phyloP scores from a whole-genome alignment of 208 protist species.

The Histomonas meleagridis region DNA sequence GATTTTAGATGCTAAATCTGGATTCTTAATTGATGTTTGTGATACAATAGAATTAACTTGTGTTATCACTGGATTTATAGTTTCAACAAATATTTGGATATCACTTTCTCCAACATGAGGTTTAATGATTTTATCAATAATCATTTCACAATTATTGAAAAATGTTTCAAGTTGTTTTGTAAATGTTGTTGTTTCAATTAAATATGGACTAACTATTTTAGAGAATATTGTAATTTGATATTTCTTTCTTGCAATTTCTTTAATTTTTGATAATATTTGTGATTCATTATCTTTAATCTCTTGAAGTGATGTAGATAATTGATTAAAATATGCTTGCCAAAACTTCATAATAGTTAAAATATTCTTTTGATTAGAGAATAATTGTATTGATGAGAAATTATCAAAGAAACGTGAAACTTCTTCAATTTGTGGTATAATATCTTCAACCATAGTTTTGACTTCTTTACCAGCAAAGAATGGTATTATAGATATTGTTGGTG shows the following conservation, averaged over 20 bases:
- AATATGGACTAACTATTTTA: neutral
- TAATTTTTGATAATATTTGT: neutral
- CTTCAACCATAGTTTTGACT: neutral
- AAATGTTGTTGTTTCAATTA: neutral
- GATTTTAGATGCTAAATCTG: neutral
- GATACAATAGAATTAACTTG: neutral
- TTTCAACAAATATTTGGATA: neutral
- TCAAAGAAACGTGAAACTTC: neutral
- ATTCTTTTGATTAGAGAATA: neutral
- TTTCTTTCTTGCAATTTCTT: neutral
- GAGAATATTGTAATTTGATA: neutral
- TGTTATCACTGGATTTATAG: neutral
- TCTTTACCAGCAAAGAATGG: constrained; percentile 18
- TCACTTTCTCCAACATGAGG: neutral
- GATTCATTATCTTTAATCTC: neutral
- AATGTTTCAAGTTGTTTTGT: neutral
- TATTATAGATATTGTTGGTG: neutral
- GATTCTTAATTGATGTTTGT: neutral
- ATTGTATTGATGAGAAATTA: neutral
- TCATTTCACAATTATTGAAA: neutral
- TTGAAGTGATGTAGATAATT: neutral
- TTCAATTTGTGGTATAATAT: neutral
- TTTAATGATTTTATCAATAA: neutral
- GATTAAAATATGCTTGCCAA: neutral
- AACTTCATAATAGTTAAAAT: neutral